Evolutionary conservation across 495 filamentous ascomycete species (phyloP), one percentile per base, ranked within the genome.

Genomic region (Trichocladium antarcticum): DNA sequence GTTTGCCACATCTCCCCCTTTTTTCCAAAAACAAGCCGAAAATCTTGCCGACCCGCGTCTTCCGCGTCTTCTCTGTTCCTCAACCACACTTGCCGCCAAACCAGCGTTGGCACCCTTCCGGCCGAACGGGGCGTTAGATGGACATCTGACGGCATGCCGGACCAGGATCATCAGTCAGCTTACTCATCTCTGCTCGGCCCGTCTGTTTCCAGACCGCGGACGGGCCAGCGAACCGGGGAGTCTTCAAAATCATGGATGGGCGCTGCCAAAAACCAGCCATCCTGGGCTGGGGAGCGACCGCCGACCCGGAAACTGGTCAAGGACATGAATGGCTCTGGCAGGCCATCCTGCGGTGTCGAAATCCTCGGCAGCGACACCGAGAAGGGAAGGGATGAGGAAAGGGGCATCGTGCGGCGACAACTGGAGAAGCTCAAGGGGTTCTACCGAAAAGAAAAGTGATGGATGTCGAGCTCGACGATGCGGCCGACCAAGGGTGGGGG

Each of bases 181-280:
- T 63, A 59, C 50, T 53, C 46, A n/a, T 61, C 62, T n/a, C 54
- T 65, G 27, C 47, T 65, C 14, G 55, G 57, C 28, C 51, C 54
- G n/a, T 4, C 29, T 32, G 27, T 22, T 16, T 42, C 39, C 29
- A 16, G n/a, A n/a, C n/a, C n/a, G n/a, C 6, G 16, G 1, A 34
- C 5, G 4, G 37, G 9, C 19, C 15, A 6, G 12, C 24, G 3
- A n/a, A 19, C 17, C 36, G 34, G 17, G 53, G 51, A 11, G 31
- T 34, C 20, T 41, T 48, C 57, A 10, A 43, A 47, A 12, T 19
- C 50, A 6, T 65, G 60, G 58, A 45, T 63, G 17, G 48, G 50
- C 16, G 43, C 49, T 2, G 60, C 47, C n/a, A 51, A 59, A 28
- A 45, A 32, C 20, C 55, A 50, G 21, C 38, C 55, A 0, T 56